Conservation (phyloP, 1,284 basidiomycete species). For the Megacollybia platyphylla region DNA sequence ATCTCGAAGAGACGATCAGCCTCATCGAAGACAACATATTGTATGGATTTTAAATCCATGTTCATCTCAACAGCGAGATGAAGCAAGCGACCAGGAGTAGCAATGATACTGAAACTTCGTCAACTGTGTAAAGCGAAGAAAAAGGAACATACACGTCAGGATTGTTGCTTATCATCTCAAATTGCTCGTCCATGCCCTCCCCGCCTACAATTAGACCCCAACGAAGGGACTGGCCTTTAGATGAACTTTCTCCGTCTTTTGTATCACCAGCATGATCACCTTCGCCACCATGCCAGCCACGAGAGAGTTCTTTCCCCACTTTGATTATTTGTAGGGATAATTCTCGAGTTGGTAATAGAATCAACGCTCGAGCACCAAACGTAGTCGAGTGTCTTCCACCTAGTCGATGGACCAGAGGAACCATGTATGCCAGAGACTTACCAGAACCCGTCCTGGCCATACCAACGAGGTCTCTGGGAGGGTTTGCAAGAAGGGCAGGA, state of each 20-base stretch:
- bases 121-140: constrained; percentile 2
- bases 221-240: constrained; percentile 58
- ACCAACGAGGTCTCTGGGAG: constrained; percentile 90
- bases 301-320: constrained; percentile 87
- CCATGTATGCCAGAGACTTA: constrained; percentile 94
- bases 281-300: constrained; percentile 58
- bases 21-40: constrained; percentile 96
- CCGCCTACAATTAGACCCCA: constrained; percentile 97
- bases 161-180: constrained; percentile 88
- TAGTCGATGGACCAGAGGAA: constrained; percentile 84
- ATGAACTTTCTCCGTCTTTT: constrained; percentile 32
- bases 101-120: constrained; percentile 62
- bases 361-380: constrained; percentile 81
- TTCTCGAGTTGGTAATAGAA: constrained; percentile 89
- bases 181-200: constrained; percentile 93
- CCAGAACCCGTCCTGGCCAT: constrained; percentile 99
- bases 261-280: constrained; percentile 55
- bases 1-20: constrained; percentile 97
- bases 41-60: constrained; percentile 77
- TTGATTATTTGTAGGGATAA: constrained; percentile 89
- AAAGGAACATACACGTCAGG: constrained; percentile 75
- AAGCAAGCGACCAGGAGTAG: constrained; percentile 93
- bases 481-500: constrained; percentile 73
- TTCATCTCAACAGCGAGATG: constrained; percentile 98
- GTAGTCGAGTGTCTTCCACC: constrained; percentile 69